Conservation (phyloP, 495 filamentous ascomycete species). For the Penicillium paxilli region DNA sequence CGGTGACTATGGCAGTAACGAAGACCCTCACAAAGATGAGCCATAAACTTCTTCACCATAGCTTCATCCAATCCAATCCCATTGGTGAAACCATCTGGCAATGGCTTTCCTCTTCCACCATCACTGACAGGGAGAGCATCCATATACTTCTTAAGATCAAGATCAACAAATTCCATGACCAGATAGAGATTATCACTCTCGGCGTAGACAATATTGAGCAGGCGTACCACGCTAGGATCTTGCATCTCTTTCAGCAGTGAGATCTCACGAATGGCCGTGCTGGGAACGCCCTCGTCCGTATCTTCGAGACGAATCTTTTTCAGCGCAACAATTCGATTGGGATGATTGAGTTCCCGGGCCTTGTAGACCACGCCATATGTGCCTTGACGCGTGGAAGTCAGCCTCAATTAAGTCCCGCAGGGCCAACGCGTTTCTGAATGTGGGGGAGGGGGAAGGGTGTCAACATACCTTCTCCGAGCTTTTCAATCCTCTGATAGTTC, state of each 20-base stretch:
- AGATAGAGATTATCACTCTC: slow-evolving; percentile 96
- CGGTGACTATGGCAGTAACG: slow-evolving; percentile 96
- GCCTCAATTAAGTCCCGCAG: background rate
- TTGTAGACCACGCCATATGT: slow-evolving; percentile 95
- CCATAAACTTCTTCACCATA: slow-evolving; percentile 98
- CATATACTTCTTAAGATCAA: slow-evolving; percentile 98
- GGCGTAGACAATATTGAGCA: slow-evolving; percentile 93
- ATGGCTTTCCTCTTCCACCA: slow-evolving; percentile 82
- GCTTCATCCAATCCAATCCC: slow-evolving; percentile 78
- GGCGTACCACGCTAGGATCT: slow-evolving; percentile 88
- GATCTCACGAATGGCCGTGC: slow-evolving; percentile 95
- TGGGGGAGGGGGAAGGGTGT: slow-evolving; percentile 1
- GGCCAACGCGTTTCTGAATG: no score
- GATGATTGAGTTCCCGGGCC: slow-evolving; percentile 75
- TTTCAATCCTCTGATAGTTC: slow-evolving; percentile 99
- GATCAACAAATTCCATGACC: slow-evolving; percentile 91
- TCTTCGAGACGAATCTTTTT: slow-evolving; percentile 99
- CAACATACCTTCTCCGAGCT: slow-evolving; percentile 89
- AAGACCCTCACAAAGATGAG: slow-evolving; percentile 85
- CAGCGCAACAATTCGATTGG: slow-evolving; percentile 82
- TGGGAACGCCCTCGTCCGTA: slow-evolving; percentile 95
- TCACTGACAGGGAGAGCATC: slow-evolving; percentile 89
- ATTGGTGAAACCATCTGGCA: slow-evolving; percentile 73
- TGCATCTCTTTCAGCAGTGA: slow-evolving; percentile 95
- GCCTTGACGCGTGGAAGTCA: slow-evolving; percentile 48